phyloP scores from a whole-genome alignment of 78 protist genomes.

The Dictyostelium discoideum region DNA sequence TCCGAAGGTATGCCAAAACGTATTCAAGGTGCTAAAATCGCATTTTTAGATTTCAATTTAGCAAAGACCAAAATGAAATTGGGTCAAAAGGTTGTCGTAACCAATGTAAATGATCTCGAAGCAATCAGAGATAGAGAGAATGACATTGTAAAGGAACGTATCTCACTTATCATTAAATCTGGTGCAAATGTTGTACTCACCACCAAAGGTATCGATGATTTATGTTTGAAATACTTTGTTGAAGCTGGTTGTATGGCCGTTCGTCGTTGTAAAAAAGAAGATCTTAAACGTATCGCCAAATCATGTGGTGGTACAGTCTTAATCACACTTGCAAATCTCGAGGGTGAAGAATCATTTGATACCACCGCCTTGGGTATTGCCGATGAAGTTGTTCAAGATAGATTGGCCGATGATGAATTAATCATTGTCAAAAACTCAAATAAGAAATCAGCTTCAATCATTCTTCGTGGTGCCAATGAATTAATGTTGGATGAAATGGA shows the following conservation, averaged over 20 bases:
- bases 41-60: slow-evolving; percentile 97
- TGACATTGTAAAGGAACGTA: slow-evolving; percentile 64
- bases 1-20: slow-evolving; percentile 96
- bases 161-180: slow-evolving; percentile 92
- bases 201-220: slow-evolving; percentile 98
- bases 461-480: slow-evolving; percentile 97
- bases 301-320: slow-evolving; percentile 96
- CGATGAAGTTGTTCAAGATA: slow-evolving; percentile 89
- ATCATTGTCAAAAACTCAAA: slow-evolving; percentile 83
- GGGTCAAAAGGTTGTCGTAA: slow-evolving; percentile 94
- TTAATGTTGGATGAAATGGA: slow-evolving; percentile 97
- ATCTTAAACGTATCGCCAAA: slow-evolving; percentile 97
- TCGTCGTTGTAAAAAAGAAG: slow-evolving; percentile 95
- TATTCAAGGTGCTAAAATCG: slow-evolving; percentile 96
- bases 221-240: slow-evolving; percentile 95
- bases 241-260: slow-evolving; percentile 97
- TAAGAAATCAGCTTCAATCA: slow-evolving; percentile 89
- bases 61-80: slow-evolving; percentile 88
- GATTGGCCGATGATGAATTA: slow-evolving; percentile 96
- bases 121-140: slow-evolving; percentile 87
- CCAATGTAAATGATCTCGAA: slow-evolving; percentile 96
- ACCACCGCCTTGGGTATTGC: slow-evolving; percentile 89
- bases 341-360: slow-evolving; percentile 97
- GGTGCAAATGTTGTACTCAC: slow-evolving; percentile 99
- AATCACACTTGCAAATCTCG: slow-evolving; percentile 93